Percentiles rank a stretch among this genome's conserved stretches.
These are phyloP conservation scores for Intubia oerlemansii DNA, from an alignment of 2,329 filamentous ascomycete genomes.

Conservation along the genomic window DNA sequence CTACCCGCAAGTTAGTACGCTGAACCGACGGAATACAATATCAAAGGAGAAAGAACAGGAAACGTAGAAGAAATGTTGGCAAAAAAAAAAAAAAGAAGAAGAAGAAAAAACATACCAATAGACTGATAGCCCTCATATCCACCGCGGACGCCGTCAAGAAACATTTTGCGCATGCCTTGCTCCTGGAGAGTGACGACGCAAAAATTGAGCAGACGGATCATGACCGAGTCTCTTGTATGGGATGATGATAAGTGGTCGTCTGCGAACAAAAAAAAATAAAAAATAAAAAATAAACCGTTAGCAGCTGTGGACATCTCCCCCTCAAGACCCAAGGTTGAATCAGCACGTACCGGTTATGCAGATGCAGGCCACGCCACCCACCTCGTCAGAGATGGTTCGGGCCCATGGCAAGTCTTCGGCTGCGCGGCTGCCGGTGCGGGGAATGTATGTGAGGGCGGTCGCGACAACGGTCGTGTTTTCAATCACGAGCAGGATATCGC, in stretches of 20 bases:
- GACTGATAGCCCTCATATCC: slow-evolving; percentile 27
- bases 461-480: slow-evolving; percentile 27
- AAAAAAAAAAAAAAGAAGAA: no score
- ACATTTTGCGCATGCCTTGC: slow-evolving; percentile 30
- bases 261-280: slow-evolving; percentile 8
- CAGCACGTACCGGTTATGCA: slow-evolving; percentile 29
- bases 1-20: background rate
- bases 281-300: background rate
- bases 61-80: no score
- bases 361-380: slow-evolving; percentile 39
- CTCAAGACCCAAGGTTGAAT: no score
- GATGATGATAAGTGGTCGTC: slow-evolving; percentile 21
- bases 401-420: slow-evolving; percentile 35
- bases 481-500: slow-evolving; percentile 31
- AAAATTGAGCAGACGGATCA: slow-evolving; percentile 29
- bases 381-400: slow-evolving; percentile 22
- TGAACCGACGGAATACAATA: no score
- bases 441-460: slow-evolving; percentile 30
- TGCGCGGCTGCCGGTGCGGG: slow-evolving; percentile 21
- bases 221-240: slow-evolving; percentile 24
- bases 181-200: slow-evolving; percentile 25
- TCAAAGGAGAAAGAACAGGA: no score
- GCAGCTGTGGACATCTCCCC: no score
- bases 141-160: slow-evolving; percentile 31
- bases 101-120: slow-evolving; percentile 30